phyloP scores from a whole-genome alignment of 2,329 filamentous ascomycete genomes.

The Metarhizium guizhouense region DNA sequence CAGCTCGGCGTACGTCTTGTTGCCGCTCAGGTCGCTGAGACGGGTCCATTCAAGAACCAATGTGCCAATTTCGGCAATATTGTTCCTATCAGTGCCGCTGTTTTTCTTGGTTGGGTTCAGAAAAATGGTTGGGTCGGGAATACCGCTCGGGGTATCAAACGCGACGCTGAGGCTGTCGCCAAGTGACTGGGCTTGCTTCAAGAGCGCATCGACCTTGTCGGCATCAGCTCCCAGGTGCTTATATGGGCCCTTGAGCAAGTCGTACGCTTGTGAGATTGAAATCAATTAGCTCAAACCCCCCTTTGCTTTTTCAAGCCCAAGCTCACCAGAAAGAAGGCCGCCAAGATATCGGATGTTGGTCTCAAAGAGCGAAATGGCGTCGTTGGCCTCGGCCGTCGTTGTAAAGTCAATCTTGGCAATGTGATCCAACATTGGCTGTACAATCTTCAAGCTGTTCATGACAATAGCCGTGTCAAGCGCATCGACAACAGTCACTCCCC shows the following conservation, averaged over 20 bases:
- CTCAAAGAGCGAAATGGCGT: slow-evolving; percentile 70
- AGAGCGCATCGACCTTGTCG: slow-evolving; percentile 45
- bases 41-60: slow-evolving; percentile 79
- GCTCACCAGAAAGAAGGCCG: slow-evolving; percentile 62
- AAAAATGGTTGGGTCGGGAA: slow-evolving; percentile 62
- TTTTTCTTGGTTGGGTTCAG: slow-evolving; percentile 43
- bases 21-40: slow-evolving; percentile 64
- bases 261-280: slow-evolving; percentile 40
- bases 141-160: slow-evolving; percentile 66
- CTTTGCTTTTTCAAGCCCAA: background rate
- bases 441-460: slow-evolving; percentile 60
- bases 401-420: slow-evolving; percentile 65
- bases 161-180: slow-evolving; percentile 67
- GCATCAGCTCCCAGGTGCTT: slow-evolving; percentile 34
- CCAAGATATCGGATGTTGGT: slow-evolving; percentile 84
- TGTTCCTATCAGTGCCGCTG: slow-evolving; percentile 49
- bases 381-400: slow-evolving; percentile 33
- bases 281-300: background rate
- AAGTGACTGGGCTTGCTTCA: slow-evolving; percentile 58
- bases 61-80: slow-evolving; percentile 68
- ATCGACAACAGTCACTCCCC: slow-evolving; percentile 78
- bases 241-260: slow-evolving; percentile 62
- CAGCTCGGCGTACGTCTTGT: slow-evolving; percentile 56
- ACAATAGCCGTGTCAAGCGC: slow-evolving; percentile 71
- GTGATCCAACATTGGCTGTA: slow-evolving; percentile 62